Percentiles rank a stretch among this genome's conserved stretches.
Conservation (phyloP, 257 asterid genomes). For the Gentiana dahurica region DNA sequence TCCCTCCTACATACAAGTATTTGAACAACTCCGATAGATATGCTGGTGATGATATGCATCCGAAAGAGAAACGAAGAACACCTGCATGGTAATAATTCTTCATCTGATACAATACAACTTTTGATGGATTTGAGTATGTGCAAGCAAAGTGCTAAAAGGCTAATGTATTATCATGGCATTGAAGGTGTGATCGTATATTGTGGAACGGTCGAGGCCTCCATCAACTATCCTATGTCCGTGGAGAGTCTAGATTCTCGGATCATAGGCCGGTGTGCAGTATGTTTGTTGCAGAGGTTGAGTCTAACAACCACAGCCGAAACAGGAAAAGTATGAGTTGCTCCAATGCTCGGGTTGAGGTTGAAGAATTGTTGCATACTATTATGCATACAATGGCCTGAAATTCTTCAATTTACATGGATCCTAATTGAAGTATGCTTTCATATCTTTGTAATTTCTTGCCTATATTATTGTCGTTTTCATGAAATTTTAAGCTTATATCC, state of each 20-base stretch:
- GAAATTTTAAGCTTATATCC: too few species aligned
- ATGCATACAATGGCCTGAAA: constrained; percentile 31
- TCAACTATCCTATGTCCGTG: constrained; percentile 88
- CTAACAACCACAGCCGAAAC: constrained; percentile 41
- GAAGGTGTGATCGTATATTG: constrained; percentile 96
- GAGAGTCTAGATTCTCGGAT: constrained; percentile 91
- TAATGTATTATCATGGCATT: constrained; percentile 9
- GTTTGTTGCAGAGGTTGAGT: constrained; percentile 86
- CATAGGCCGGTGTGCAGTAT: constrained; percentile 81
- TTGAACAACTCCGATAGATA: constrained; percentile 80
- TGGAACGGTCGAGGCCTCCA: constrained; percentile 88
- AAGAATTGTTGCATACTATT: constrained; percentile 58
- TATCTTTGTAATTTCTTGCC: too few species aligned
- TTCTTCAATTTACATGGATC: constrained; percentile 24
- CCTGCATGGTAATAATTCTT: constrained; percentile 72
- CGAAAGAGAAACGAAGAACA: constrained; percentile 79
- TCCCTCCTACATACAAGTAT: constrained; percentile 90
- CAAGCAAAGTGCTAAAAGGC: not conserved
- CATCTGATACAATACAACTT: not conserved
- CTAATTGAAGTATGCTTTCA: constrained; percentile 9
- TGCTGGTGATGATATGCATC: constrained; percentile 67
- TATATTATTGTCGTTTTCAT: too few species aligned
- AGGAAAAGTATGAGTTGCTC: constrained; percentile 61
- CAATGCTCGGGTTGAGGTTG: constrained; percentile 80
- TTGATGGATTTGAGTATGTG: too few species aligned